phyloP scores from a whole-genome alignment of 495 filamentous ascomycete genomes.

The Endocarpon pusillum region DNA sequence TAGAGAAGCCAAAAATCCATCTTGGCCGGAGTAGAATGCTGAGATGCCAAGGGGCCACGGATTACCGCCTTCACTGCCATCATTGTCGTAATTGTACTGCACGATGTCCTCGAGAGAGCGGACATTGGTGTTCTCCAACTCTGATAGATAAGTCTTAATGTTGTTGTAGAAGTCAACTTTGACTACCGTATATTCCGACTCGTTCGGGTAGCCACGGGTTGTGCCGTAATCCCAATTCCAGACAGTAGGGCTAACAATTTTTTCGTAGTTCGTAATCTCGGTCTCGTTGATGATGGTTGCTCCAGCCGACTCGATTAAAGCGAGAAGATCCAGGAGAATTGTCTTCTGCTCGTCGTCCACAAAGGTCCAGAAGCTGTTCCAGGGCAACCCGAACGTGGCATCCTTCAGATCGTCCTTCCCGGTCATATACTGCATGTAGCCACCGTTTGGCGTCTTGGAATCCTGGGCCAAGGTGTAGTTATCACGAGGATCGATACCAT shows the following conservation, averaged over 20 bases:
- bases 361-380: conserved; percentile 48
- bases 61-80: conserved; percentile 50
- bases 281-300: conserved; percentile 54
- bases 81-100: conserved; percentile 47
- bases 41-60: conserved; percentile 45
- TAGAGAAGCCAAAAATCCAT: conserved; percentile 44
- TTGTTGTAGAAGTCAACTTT: conserved; percentile 70
- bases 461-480: conserved; percentile 41
- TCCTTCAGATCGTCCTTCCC: conserved; percentile 35
- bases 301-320: conserved; percentile 38
- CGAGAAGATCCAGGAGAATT: conserved; percentile 33
- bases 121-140: conserved; percentile 46
- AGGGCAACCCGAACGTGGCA: conserved; percentile 52
- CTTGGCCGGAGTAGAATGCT: conserved; percentile 55
- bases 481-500: conserved; percentile 39
- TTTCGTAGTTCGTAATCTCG: conserved; percentile 44
- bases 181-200: conserved; percentile 53
- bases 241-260: conserved; percentile 40
- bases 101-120: conserved; percentile 49
- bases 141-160: conserved; percentile 45
- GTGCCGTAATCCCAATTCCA: conserved; percentile 62
- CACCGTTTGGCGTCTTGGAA: conserved; percentile 32
- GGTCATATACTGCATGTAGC: conserved; percentile 38
- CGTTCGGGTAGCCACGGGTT: conserved; percentile 43
- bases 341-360: conserved; percentile 34